phyloP scores from a whole-genome alignment of 2,329 filamentous ascomycete species.

The Pyricularia sp. region DNA sequence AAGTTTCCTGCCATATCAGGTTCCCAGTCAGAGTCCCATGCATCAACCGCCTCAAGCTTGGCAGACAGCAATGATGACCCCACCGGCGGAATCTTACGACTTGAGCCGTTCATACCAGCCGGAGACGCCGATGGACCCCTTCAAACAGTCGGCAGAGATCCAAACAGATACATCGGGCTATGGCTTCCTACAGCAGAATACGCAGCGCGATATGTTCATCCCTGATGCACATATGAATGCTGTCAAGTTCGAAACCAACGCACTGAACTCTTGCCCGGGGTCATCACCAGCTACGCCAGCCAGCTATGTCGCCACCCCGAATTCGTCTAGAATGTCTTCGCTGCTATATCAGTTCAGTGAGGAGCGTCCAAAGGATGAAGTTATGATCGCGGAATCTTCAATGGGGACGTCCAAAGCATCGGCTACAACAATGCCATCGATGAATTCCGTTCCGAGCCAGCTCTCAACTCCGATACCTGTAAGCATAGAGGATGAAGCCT shows the following conservation, averaged over 20 bases:
- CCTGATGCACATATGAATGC: background rate
- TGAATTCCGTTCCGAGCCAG: background rate
- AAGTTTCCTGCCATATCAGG: background rate
- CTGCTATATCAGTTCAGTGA: background rate
- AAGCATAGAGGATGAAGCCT: background rate
- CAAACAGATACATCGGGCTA: background rate
- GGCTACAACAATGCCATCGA: background rate
- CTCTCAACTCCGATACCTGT: background rate
- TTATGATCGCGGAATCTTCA: background rate
- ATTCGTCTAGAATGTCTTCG: background rate
- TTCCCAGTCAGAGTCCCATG: background rate
- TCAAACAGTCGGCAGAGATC: background rate
- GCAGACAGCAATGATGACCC: background rate
- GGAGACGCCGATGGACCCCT: background rate
- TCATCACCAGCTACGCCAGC: background rate
- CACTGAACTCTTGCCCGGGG: background rate
- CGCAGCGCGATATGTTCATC: background rate
- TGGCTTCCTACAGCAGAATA: background rate
- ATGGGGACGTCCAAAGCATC: background rate
- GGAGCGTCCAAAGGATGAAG: background rate
- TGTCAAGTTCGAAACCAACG: background rate
- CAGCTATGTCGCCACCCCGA: background rate
- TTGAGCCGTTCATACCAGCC: background rate
- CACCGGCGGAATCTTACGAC: background rate
- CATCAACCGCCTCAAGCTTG: background rate